Percentiles rank a stretch among this genome's conserved stretches.
Evolutionary conservation across 371 early-diverging fungal genomes (phyloP).

Genomic region (Choanephora cucurbitarum): DNA sequence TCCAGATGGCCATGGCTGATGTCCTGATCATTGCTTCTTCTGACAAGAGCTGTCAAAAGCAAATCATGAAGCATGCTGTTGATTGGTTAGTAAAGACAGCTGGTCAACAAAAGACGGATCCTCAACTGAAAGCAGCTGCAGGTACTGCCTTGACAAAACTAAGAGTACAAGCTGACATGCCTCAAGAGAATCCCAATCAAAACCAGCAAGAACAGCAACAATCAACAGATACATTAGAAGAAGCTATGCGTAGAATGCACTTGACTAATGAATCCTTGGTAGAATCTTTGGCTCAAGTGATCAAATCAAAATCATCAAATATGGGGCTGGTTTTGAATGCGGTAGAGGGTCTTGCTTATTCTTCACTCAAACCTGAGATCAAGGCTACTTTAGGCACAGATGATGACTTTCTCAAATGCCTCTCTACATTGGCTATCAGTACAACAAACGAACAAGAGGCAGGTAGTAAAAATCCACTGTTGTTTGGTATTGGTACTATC

Average conservation of each 20-base stretch:
- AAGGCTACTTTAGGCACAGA: slow-evolving; percentile 67
- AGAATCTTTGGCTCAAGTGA: slow-evolving; percentile 31
- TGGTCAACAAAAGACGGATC: slow-evolving; percentile 40
- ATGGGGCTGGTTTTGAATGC: slow-evolving; percentile 31
- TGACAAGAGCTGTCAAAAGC: slow-evolving; percentile 61
- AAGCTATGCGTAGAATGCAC: slow-evolving; percentile 38
- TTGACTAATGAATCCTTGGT: slow-evolving; percentile 34
- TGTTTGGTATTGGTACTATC: slow-evolving; percentile 73
- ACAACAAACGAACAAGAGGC: slow-evolving; percentile 32
- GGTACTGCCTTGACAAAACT: slow-evolving; percentile 70
- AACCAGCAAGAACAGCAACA: slow-evolving; percentile 22
- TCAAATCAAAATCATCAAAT: slow-evolving; percentile 45
- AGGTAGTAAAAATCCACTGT: slow-evolving; percentile 43
- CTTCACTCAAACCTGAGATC: slow-evolving; percentile 59
- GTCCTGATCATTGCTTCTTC: slow-evolving; percentile 69
- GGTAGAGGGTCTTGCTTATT: slow-evolving; percentile 79
- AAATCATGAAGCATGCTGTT: slow-evolving; percentile 55
- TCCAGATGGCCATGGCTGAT: slow-evolving; percentile 64
- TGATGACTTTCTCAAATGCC: slow-evolving; percentile 51
- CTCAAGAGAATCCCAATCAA: slow-evolving; percentile 24
- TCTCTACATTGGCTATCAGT: slow-evolving; percentile 56
- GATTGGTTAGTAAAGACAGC: slow-evolving; percentile 59
- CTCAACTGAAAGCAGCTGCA: slow-evolving; percentile 59
- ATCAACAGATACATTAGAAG: slow-evolving; percentile 18
- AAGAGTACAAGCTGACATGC: slow-evolving; percentile 40